Conservation (phyloP, 805 yeast species). For the Ogataea zsoltii region DNA sequence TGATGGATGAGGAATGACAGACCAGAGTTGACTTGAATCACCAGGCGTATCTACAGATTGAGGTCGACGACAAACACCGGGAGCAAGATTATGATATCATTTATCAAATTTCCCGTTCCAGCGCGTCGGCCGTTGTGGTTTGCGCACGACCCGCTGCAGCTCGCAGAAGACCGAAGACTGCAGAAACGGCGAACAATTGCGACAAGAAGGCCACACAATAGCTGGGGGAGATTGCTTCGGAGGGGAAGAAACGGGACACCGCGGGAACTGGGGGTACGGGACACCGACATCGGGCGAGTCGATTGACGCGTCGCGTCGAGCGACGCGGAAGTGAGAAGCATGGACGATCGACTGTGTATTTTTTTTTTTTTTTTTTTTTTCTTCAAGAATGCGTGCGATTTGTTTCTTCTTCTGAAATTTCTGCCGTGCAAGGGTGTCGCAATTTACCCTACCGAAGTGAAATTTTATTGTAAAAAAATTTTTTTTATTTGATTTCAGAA, state of each 20-base stretch:
- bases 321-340: background rate
- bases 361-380: background rate
- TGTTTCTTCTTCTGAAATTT: too few species aligned
- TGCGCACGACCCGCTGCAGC: background rate
- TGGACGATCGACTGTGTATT: background rate
- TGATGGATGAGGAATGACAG: too few species aligned
- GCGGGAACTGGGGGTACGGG: too few species aligned
- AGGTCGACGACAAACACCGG: too few species aligned
- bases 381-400: background rate
- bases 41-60: too few species aligned
- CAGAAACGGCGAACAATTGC: too few species aligned
- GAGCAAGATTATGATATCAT: slow-evolving; percentile 1
- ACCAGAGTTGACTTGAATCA: too few species aligned
- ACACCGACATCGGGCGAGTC: too few species aligned
- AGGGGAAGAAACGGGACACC: too few species aligned
- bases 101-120: slow-evolving; percentile 5
- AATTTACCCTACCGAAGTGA: slow-evolving; percentile 8
- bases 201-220: too few species aligned
- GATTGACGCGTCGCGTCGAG: too few species aligned
- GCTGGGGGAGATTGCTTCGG: too few species aligned
- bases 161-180: slow-evolving; percentile 2
- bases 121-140: slow-evolving; percentile 5
- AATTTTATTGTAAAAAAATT: slow-evolving; percentile 10
- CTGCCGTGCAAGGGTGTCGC: slow-evolving; percentile 1
- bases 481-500: slow-evolving; percentile 7